Conservation (phyloP, 306 rosid species). For the Rosa persica region DNA sequence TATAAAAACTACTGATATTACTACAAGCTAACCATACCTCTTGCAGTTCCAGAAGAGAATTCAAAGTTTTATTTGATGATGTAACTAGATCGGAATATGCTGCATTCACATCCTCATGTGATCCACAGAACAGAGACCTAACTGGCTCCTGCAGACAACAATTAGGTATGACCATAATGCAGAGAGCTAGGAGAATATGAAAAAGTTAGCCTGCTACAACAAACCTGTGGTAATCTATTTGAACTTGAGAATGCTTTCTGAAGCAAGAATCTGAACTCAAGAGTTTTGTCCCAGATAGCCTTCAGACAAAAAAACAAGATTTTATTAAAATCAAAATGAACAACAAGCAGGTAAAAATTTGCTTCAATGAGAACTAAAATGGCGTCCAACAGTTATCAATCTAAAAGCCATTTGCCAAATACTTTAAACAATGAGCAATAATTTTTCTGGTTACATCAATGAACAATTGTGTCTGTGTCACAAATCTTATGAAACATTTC, state of each 20-base stretch:
- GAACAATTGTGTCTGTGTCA: not conserved
- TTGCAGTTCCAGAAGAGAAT: conserved; percentile 75
- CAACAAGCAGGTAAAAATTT: conserved; percentile 1
- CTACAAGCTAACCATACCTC: conserved; percentile 43
- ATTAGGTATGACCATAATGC: conserved; percentile 19
- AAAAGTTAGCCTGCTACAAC: conserved; percentile 24
- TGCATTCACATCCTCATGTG: conserved; percentile 51
- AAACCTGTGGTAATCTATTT: conserved; percentile 86
- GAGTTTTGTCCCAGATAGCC: conserved; percentile 91
- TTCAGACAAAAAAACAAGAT: conserved; percentile 25
- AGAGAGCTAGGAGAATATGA: conserved; percentile 12
- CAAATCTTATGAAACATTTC: not conserved
- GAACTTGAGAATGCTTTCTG: conserved; percentile 82
- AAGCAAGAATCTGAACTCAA: conserved; percentile 77
- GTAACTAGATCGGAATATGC: conserved; percentile 63
- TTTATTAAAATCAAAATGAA: not conserved
- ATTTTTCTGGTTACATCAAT: not conserved
- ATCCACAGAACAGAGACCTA: conserved; percentile 57
- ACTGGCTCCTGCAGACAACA: conserved; percentile 63
- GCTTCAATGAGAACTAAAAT: not conserved
- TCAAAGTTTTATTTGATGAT: conserved; percentile 70
- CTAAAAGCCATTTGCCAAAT: not conserved
- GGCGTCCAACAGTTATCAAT: not conserved
- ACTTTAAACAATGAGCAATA: not conserved
- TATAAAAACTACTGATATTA: not conserved